Percentiles rank a stretch among this genome's conserved stretches.
These are phyloP conservation scores for Phytophthora aleatoria DNA, from an alignment of 352 stramenopile genomes.

Conservation along the genomic window DNA sequence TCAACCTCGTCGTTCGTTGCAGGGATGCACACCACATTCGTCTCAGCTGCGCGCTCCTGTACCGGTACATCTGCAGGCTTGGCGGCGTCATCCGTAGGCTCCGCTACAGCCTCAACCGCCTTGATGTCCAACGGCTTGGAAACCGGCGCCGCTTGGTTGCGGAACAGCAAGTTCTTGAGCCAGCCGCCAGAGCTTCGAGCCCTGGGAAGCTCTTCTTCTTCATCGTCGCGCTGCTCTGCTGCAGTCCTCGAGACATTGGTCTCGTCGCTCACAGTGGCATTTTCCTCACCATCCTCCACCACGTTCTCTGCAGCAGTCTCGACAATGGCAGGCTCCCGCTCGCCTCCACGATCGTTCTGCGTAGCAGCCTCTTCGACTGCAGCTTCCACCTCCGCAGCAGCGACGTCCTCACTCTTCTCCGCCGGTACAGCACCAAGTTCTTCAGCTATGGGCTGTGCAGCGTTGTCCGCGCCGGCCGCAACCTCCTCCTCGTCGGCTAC, in stretches of 20 bases:
- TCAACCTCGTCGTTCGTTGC: conserved; percentile 13
- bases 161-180: conserved; percentile 30
- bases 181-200: conserved; percentile 11
- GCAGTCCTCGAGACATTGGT: neutral
- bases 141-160: conserved; percentile 10
- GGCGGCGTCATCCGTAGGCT: neutral
- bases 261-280: conserved; percentile 4
- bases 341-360: neutral
- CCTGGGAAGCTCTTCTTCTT: conserved; percentile 1
- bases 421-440: neutral
- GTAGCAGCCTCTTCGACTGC: neutral
- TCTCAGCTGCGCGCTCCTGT: conserved; percentile 14
- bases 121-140: neutral
- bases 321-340: conserved; percentile 1
- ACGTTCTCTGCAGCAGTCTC: conserved; percentile 1
- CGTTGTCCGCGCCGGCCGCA: neutral
- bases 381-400: neutral
- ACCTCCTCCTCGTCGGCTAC: neutral
- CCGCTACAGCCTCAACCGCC: neutral
- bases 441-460: neutral
- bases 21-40: conserved; percentile 21
- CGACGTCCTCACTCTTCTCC: neutral
- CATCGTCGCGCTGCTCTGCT: neutral
- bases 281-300: conserved; percentile 8
- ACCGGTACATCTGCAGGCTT: neutral